Evolutionary conservation across 202 grass and related monocot genomes (phyloP).

Genomic region (Digitaria exilis): DNA sequence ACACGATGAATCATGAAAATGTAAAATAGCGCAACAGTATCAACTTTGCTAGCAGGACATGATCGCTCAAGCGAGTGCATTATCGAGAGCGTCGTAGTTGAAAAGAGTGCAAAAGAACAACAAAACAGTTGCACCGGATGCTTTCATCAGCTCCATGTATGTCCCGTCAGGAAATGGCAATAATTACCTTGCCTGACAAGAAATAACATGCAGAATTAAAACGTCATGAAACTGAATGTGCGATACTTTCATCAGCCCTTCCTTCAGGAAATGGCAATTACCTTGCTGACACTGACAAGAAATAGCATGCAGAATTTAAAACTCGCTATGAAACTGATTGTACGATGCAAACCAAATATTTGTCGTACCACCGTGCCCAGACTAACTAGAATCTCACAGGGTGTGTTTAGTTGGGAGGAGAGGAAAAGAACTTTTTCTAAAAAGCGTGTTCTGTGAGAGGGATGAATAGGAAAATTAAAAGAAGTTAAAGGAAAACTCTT

Average conservation of each 20-base stretch:
- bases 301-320: not conserved
- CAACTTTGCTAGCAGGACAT: too few relatives aligned
- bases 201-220: not conserved
- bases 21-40: too few relatives aligned
- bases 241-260: too few relatives aligned
- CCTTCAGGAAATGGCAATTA: not conserved
- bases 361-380: not conserved
- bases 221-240: not conserved
- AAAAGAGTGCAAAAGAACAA: not conserved
- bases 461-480: too few relatives aligned
- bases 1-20: too few relatives aligned
- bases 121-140: not conserved
- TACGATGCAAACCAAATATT: not conserved
- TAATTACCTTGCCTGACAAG: not conserved
- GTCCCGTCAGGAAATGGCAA: not conserved
- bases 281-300: not conserved
- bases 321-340: not conserved
- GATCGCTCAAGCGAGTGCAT: too few relatives aligned
- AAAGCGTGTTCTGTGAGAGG: too few relatives aligned
- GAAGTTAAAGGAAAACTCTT: too few relatives aligned
- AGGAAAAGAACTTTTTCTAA: too few relatives aligned
- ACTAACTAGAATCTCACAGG: too few relatives aligned
- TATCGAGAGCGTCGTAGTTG: too few relatives aligned
- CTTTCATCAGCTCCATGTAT: not conserved
- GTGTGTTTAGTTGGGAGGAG: too few relatives aligned